Percentiles rank a stretch among this genome's conserved stretches.
Evolutionary conservation across 352 stramenopile genomes (phyloP).

Genomic region (Globisporangium nunn): DNA sequence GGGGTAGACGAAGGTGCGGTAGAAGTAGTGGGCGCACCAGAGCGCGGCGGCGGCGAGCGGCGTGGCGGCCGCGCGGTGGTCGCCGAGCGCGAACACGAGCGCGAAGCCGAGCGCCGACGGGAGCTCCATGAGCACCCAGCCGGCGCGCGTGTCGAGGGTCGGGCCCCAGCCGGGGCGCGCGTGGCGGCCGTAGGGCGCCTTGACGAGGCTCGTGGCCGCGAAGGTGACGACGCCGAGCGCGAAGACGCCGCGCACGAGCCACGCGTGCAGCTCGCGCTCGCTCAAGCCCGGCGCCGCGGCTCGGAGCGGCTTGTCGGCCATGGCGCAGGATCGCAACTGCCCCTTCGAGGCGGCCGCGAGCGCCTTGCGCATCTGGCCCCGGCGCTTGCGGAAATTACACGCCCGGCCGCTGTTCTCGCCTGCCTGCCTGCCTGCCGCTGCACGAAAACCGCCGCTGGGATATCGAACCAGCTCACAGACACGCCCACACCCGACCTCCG

Average conservation of each 20-base stretch:
- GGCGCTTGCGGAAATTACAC: no score
- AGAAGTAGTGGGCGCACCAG: slow-evolving; percentile 62
- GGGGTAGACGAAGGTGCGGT: slow-evolving; percentile 62
- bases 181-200: slow-evolving; percentile 58
- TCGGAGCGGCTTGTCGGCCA: slow-evolving; percentile 7
- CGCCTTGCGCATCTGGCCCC: no score
- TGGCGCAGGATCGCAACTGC: no score
- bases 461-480: no score
- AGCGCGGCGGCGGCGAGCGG: slow-evolving; percentile 41
- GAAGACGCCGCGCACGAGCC: slow-evolving; percentile 46
- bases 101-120: slow-evolving; percentile 58
- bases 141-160: slow-evolving; percentile 42
- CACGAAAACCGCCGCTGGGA: no score
- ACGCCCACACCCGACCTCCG: no score
- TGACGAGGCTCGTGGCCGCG: slow-evolving; percentile 40
- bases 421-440: no score
- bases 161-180: slow-evolving; percentile 46
- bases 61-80: slow-evolving; percentile 26
- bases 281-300: slow-evolving; percentile 12
- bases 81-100: slow-evolving; percentile 36
- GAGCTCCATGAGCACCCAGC: slow-evolving; percentile 70
- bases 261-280: slow-evolving; percentile 46
- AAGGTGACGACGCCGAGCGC: slow-evolving; percentile 45
- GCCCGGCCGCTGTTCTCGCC: no score
- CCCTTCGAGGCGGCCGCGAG: no score